Conservation (phyloP, 2,329 filamentous ascomycete species). For the Pyrenophora tritici-repentis region DNA sequence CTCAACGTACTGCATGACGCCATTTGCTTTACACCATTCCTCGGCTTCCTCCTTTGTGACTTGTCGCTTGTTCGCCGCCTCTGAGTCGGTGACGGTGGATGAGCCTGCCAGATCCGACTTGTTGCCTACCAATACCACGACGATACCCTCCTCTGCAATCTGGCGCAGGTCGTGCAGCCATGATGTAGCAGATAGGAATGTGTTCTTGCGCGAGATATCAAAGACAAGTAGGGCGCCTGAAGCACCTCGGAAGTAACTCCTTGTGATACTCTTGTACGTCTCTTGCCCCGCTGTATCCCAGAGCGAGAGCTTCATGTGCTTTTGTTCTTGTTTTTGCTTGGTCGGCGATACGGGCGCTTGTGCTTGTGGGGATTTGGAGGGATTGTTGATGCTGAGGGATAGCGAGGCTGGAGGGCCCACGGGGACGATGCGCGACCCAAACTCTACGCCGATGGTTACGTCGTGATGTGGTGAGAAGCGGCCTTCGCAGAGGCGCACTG, state of each 20-base stretch:
- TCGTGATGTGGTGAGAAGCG: constrained; percentile 94
- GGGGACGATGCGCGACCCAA: constrained; percentile 89
- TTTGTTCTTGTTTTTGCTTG: constrained; percentile 52
- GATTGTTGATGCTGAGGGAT: constrained; percentile 60
- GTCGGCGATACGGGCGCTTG: constrained; percentile 25
- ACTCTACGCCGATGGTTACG: constrained; percentile 96
- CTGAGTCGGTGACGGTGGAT: constrained; percentile 44
- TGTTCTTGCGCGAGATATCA: constrained; percentile 84
- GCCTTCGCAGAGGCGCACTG: constrained; percentile 93
- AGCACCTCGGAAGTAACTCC: constrained; percentile 88
- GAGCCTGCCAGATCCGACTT: constrained; percentile 77
- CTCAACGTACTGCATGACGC: constrained; percentile 91
- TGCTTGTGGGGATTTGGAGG: constrained; percentile 30
- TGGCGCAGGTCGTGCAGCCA: constrained; percentile 94
- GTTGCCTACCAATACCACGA: constrained; percentile 93
- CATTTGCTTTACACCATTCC: constrained; percentile 84
- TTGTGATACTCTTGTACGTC: constrained; percentile 94
- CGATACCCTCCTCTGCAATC: constrained; percentile 94
- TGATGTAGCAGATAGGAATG: constrained; percentile 85
- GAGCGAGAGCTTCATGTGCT: constrained; percentile 90
- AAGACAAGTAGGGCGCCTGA: constrained; percentile 85
- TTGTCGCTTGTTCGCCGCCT: constrained; percentile 69
- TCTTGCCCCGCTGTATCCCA: constrained; percentile 98
- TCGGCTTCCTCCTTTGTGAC: constrained; percentile 83
- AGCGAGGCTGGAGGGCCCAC: constrained; percentile 80